Conservation (phyloP, 495 filamentous ascomycete species). For the Polyplosphaeria fusca region DNA sequence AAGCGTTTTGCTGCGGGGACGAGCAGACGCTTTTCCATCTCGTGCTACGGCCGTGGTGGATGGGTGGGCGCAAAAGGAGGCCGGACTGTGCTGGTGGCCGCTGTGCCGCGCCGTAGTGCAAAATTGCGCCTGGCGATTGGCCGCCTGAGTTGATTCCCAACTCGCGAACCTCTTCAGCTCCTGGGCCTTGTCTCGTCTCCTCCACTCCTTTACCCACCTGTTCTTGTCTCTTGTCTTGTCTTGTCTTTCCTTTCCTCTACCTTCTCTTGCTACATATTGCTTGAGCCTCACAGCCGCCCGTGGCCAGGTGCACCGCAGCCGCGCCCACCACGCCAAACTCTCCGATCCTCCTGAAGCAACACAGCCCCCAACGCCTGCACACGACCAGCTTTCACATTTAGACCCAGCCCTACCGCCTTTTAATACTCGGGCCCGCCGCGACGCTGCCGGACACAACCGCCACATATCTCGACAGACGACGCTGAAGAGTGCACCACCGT, state of each 20-base stretch:
- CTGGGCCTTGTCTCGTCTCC: conserved; percentile 2
- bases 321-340: neutral
- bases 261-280: neutral
- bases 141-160: too few species aligned
- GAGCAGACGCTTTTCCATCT: too few species aligned
- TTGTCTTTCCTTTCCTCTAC: conserved; percentile 1
- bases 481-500: too few species aligned
- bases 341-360: neutral
- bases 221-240: neutral
- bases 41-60: too few species aligned
- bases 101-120: too few species aligned
- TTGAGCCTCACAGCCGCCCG: too few species aligned
- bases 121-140: too few species aligned
- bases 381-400: neutral
- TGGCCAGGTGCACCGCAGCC: neutral
- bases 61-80: too few species aligned
- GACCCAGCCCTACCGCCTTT: conserved; percentile 4
- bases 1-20: too few species aligned
- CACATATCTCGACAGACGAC: too few species aligned
- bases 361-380: neutral
- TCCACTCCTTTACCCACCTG: conserved; percentile 8
- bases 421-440: neutral
- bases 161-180: conserved; percentile 16
- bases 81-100: too few species aligned
- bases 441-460: too few species aligned